Evolutionary conservation across 495 filamentous ascomycete genomes (phyloP), one percentile per base, ranked within the genome.

Genomic region (Beverwykella pulmonaria): DNA sequence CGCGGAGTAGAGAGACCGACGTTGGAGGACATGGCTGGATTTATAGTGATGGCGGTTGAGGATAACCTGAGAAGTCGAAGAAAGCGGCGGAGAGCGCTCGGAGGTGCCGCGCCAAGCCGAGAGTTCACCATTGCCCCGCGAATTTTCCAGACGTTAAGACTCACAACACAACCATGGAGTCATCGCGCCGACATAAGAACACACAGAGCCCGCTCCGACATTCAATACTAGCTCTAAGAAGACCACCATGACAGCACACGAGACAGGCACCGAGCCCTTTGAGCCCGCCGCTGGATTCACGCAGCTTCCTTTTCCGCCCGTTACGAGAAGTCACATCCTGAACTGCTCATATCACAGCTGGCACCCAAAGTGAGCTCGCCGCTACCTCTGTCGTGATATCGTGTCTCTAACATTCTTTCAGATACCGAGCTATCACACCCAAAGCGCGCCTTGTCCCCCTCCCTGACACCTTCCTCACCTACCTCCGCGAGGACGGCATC

Each of bases 1-100:
- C 95, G 90, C 6, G 95, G 95, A 22, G 95, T 99, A 56, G 90
- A 83, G 73, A 99, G 92, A 65, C 95, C 95, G 79, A 99, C 95
- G 82, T 99, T 99, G 64, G 92, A 92, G 61, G 93, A 93, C 94
- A 98, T 98, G 48, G 9, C 53, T 34, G 12, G 32, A 46, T 26
- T 5, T 5, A 20, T 32, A 17, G 53, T 2, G 48, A 12, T 22
- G 15, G 48, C 36, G 20, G 23, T 52, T 8, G 12, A 23, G n/a
- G 54, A 22, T 2, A 22, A 49, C 4, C 36, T 10, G 6, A 19
- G 20, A 26, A 50, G 48, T 22, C 14, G 34, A 29, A 23, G 12
- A 25, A 27, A 23, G n/a, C n/a, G 25, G 48, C 20, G 48, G 20
- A 12, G 48, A 50, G 48, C 23, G 48, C 25, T 23, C 48, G 48